Percentiles rank a stretch among this genome's conserved stretches.
phyloP scores from a whole-genome alignment of 139 green algal genomes.

The Pleodorina starrii region DNA sequence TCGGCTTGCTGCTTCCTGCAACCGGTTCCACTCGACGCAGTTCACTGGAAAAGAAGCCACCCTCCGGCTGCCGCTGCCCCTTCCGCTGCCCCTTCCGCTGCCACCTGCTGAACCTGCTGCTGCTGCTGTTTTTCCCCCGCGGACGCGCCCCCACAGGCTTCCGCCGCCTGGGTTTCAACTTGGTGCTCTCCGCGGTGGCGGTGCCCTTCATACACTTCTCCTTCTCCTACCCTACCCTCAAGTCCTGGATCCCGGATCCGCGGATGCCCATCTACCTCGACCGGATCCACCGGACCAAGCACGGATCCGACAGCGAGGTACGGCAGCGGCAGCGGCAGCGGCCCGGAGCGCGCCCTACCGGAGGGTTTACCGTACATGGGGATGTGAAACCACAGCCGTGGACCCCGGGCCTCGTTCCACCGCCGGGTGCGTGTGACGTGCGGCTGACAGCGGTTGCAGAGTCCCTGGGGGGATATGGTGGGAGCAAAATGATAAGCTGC shows the following conservation, averaged over 20 bases:
- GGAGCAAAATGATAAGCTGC: too few relatives aligned
- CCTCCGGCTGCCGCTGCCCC: background rate
- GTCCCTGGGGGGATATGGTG: too few relatives aligned
- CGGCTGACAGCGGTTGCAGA: too few relatives aligned
- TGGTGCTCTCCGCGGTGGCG: constrained; percentile 65
- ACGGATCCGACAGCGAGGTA: constrained; percentile 73
- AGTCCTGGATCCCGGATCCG: constrained; percentile 71
- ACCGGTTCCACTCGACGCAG: background rate
- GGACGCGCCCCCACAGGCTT: constrained; percentile 57
- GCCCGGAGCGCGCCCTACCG: too few relatives aligned
- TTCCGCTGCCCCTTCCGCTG: background rate
- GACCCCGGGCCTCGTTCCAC: too few relatives aligned
- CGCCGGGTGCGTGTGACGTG: too few relatives aligned
- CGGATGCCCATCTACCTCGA: constrained; percentile 65
- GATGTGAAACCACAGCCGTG: too few relatives aligned
- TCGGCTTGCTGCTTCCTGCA: too few relatives aligned
- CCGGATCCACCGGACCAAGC: constrained; percentile 74
- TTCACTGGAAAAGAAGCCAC: background rate
- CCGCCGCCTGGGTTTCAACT: constrained; percentile 72
- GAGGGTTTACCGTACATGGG: too few relatives aligned
- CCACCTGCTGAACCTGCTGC: background rate
- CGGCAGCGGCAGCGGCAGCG: background rate
- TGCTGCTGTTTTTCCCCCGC: background rate
- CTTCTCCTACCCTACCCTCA: constrained; percentile 68
- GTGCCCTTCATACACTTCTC: constrained; percentile 78